Evolutionary conservation across 352 stramenopile species (phyloP).

Genomic region (Blastocystis sp.): DNA sequence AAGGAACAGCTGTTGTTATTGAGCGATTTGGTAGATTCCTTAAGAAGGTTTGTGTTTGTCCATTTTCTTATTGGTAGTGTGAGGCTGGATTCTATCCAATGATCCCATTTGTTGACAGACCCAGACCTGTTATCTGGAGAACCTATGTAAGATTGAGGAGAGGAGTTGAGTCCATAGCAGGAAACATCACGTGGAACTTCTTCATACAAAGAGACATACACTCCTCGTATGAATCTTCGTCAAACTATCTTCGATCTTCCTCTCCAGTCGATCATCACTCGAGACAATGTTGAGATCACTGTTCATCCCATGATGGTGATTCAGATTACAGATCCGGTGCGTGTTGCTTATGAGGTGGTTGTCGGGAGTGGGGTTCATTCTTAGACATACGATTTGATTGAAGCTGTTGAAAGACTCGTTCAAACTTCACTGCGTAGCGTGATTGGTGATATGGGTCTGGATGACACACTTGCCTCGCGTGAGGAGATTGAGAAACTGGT

Average conservation of each 20-base stretch:
- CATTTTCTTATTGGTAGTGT: conserved; percentile 33
- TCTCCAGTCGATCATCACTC: conserved; percentile 65
- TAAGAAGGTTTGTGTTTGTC: neutral
- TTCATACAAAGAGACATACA: neutral
- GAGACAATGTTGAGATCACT: conserved; percentile 66
- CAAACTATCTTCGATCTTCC: conserved; percentile 55
- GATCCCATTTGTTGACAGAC: conserved; percentile 65
- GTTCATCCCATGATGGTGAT: conserved; percentile 66
- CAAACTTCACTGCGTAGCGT: conserved; percentile 65
- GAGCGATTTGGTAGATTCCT: conserved; percentile 64
- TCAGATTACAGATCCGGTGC: conserved; percentile 64
- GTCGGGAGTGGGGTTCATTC: neutral
- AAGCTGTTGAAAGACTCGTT: conserved; percentile 65
- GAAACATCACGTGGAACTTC: neutral
- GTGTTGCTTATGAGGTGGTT: conserved; percentile 64
- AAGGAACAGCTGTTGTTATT: conserved; percentile 65
- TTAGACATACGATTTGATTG: conserved; percentile 64
- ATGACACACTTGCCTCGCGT: conserved; percentile 66
- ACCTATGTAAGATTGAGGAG: neutral
- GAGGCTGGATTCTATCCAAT: conserved; percentile 64
- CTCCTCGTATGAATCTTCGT: conserved; percentile 32
- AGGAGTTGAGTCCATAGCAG: conserved; percentile 21
- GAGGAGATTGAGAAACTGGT: conserved; percentile 66
- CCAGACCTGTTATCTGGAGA: conserved; percentile 61
- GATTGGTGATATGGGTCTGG: conserved; percentile 67